Conservation (phyloP, 2,329 filamentous ascomycete genomes). For the Sporothrix sp. region DNA sequence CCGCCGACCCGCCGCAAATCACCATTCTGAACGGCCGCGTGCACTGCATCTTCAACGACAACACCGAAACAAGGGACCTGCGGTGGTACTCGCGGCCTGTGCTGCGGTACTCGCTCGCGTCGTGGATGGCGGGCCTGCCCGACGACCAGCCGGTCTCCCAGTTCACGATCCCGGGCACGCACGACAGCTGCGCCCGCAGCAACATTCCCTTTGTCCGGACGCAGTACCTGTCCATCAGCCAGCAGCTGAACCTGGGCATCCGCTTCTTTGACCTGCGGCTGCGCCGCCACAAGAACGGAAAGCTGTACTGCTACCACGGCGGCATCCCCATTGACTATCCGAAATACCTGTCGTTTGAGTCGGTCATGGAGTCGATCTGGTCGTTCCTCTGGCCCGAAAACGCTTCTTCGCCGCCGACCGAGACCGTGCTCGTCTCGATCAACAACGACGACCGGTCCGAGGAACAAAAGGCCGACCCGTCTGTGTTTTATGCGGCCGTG, state of each 20-base stretch:
- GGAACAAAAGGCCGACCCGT: constrained; percentile 39
- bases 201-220: constrained; percentile 57
- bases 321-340: constrained; percentile 61
- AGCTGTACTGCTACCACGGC: constrained; percentile 60
- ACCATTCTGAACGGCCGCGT: constrained; percentile 24
- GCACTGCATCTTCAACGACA: constrained; percentile 27
- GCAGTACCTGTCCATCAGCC: constrained; percentile 51
- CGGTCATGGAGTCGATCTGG: constrained; percentile 48
- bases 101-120: constrained; percentile 29
- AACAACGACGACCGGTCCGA: constrained; percentile 59
- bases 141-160: constrained; percentile 49
- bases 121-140: constrained; percentile 54
- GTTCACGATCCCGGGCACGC: constrained; percentile 62
- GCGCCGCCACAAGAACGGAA: constrained; percentile 29
- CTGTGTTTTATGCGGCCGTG: constrained; percentile 32
- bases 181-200: constrained; percentile 48
- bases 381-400: constrained; percentile 41
- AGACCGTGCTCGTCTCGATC: constrained; percentile 57
- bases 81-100: constrained; percentile 28
- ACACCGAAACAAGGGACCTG: constrained; percentile 23
- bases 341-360: constrained; percentile 49
- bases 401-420: constrained; percentile 39
- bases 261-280: constrained; percentile 58
- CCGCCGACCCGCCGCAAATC: constrained; percentile 22
- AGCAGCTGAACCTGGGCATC: constrained; percentile 60